Evolutionary conservation across 805 yeast genomes (phyloP).

Genomic region (Priceomyces medius): DNA sequence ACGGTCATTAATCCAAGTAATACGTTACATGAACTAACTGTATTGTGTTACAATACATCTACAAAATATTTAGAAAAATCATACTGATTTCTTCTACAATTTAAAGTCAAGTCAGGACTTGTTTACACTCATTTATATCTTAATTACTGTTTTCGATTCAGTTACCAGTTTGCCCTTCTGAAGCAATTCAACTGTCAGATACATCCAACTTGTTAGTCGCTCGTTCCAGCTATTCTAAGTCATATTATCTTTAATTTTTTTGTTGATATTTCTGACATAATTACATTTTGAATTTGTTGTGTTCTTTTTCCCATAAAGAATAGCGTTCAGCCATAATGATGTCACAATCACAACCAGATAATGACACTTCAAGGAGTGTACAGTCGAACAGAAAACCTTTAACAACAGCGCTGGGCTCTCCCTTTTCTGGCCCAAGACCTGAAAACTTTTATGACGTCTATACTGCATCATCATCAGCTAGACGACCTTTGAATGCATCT

Average conservation of each 20-base stretch:
- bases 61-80: background rate
- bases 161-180: background rate
- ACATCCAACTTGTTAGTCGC: conserved; percentile 16
- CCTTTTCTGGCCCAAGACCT: conserved; percentile 2
- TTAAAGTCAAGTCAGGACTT: background rate
- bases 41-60: background rate
- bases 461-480: background rate
- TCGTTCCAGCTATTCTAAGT: conserved; percentile 9
- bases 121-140: background rate
- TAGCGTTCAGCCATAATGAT: background rate
- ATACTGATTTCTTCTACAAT: background rate
- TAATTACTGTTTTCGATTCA: background rate
- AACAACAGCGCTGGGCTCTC: conserved; percentile 6
- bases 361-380: conserved; percentile 6
- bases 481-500: background rate
- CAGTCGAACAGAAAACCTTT: conserved; percentile 9
- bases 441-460: background rate
- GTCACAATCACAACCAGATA: conserved; percentile 6
- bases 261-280: background rate
- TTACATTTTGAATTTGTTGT: background rate
- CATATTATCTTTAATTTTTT: background rate
- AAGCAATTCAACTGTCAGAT: background rate
- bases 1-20: background rate
- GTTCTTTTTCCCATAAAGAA: background rate
- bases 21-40: conserved; percentile 1